phyloP scores from a whole-genome alignment of 2,329 filamentous ascomycete species.

The Alternaria infectoria region DNA sequence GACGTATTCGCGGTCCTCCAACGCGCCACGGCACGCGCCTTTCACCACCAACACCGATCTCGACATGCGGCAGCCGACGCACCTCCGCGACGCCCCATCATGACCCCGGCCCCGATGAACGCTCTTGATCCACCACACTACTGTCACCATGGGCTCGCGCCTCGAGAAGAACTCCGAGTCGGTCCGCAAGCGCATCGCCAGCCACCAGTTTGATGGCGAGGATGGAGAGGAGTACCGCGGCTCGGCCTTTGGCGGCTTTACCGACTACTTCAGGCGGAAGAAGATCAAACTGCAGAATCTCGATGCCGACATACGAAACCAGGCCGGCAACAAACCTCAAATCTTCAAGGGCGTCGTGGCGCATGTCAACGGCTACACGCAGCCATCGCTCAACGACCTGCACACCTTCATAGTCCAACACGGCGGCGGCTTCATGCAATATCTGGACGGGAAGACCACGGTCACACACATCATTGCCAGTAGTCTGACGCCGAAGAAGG shows the following conservation, averaged over 20 bases:
- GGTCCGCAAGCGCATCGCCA: conserved; percentile 69
- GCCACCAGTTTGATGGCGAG: conserved; percentile 78
- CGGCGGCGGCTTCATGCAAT: conserved; percentile 95
- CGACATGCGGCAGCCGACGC: conserved; percentile 2
- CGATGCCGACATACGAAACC: conserved; percentile 78
- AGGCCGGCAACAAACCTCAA: conserved; percentile 72
- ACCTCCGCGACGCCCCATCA: conserved; percentile 20
- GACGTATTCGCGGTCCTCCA: conserved; percentile 12
- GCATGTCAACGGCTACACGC: conserved; percentile 94
- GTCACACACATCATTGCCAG: conserved; percentile 97
- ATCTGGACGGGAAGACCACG: conserved; percentile 90
- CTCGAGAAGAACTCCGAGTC: conserved; percentile 65
- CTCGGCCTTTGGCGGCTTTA: conserved; percentile 86
- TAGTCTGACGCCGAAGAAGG: conserved; percentile 88
- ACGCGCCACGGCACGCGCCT: conserved; percentile 20
- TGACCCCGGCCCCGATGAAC: conserved; percentile 32
- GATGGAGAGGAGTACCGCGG: conserved; percentile 88
- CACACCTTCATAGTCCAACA: conserved; percentile 87
- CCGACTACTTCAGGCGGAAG: conserved; percentile 92
- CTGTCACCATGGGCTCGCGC: conserved; percentile 63
- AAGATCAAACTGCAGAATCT: conserved; percentile 97
- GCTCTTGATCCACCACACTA: conserved; percentile 19
- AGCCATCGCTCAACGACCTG: conserved; percentile 87
- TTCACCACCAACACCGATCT: conserved; percentile 1
- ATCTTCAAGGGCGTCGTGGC: conserved; percentile 92